Conservation (phyloP, 441 rosid species). For the Omphalea diandra region DNA sequence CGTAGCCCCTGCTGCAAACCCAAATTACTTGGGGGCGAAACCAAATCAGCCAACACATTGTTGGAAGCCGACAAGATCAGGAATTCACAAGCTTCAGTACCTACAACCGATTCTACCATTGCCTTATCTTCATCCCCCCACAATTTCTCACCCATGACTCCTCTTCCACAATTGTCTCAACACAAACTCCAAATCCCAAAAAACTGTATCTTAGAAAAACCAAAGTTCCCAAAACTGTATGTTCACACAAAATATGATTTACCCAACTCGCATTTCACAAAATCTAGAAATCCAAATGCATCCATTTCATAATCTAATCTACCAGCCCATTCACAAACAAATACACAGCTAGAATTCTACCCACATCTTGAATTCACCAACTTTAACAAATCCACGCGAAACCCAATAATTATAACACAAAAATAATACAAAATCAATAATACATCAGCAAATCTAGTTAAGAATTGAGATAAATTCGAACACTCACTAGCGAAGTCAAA, state of each 20-base stretch:
- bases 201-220: background rate
- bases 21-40: conserved; percentile 49
- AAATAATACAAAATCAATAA: background rate
- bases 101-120: conserved; percentile 70
- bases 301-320: conserved; percentile 17
- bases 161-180: conserved; percentile 15
- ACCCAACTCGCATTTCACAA: background rate
- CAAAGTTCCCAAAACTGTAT: background rate
- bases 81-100: conserved; percentile 68
- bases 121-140: conserved; percentile 65
- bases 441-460: background rate
- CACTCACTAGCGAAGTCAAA: background rate
- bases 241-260: background rate
- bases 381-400: conserved; percentile 3
- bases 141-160: conserved; percentile 63
- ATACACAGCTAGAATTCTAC: background rate
- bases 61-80: conserved; percentile 55
- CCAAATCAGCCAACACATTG: conserved; percentile 38
- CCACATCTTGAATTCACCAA: background rate
- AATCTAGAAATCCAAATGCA: background rate
- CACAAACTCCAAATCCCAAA: conserved; percentile 17
- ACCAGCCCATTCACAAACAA: background rate
- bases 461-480: background rate
- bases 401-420: background rate
- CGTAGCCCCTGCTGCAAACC: conserved; percentile 76